Conservation (phyloP, 2,329 filamentous ascomycete species). For the Cryphonectria naterciae region DNA sequence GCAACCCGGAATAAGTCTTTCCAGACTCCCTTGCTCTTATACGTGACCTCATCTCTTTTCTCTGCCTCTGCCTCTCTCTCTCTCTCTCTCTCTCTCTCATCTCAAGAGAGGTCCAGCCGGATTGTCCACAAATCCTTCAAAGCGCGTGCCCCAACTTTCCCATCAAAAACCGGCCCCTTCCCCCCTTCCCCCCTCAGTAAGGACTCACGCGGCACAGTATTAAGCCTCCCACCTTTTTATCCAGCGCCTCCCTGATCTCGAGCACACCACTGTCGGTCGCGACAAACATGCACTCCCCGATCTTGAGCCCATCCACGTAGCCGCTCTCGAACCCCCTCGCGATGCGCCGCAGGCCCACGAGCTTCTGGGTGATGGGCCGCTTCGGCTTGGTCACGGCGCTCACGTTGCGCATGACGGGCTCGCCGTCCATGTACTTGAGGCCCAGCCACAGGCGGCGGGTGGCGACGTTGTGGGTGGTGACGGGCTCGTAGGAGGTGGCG, state of each 20-base stretch:
- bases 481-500: slow-evolving; percentile 49
- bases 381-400: slow-evolving; percentile 73
- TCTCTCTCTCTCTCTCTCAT: not conserved
- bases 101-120: not conserved
- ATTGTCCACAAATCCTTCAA: not conserved
- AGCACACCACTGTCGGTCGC: slow-evolving; percentile 77
- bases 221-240: slow-evolving; percentile 79
- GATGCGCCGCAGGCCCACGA: slow-evolving; percentile 65
- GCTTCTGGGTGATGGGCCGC: slow-evolving; percentile 68
- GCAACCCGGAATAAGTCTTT: not conserved
- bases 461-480: slow-evolving; percentile 73
- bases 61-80: not conserved
- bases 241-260: slow-evolving; percentile 81
- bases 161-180: not conserved
- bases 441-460: slow-evolving; percentile 82
- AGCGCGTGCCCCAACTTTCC: not conserved
- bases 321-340: slow-evolving; percentile 71
- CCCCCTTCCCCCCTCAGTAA: slow-evolving; percentile 10
- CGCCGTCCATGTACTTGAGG: slow-evolving; percentile 85
- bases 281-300: slow-evolving; percentile 84
- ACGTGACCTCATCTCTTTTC: not conserved
- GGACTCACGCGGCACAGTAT: slow-evolving; percentile 70
- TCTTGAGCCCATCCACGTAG: slow-evolving; percentile 72
- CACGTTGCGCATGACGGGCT: slow-evolving; percentile 75
- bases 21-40: not conserved